phyloP scores from a whole-genome alignment of 768 basidiomycete genomes.

The Lentinula detonsa region DNA sequence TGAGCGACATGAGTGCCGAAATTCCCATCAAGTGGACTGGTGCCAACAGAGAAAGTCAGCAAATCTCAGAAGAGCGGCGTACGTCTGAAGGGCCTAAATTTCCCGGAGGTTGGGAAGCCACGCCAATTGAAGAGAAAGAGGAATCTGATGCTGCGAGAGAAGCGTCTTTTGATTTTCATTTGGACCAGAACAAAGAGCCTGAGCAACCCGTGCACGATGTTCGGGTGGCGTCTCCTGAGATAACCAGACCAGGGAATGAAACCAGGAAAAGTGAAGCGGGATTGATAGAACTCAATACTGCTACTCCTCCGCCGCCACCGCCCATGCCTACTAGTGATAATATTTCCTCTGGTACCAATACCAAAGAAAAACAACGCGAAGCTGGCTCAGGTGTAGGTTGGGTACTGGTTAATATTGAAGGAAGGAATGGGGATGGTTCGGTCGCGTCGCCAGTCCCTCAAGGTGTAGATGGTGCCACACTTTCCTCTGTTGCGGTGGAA shows the following conservation, averaged over 20 bases:
- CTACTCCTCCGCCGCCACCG: not conserved
- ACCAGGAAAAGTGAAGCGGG: conserved; percentile 62
- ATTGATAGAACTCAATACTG: conserved; percentile 18
- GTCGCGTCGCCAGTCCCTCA: not conserved
- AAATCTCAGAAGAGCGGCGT: conserved; percentile 11
- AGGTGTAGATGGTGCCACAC: conserved; percentile 3
- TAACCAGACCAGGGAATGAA: conserved; percentile 28
- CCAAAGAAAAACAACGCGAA: conserved; percentile 19
- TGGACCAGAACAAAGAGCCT: conserved; percentile 19
- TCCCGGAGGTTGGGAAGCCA: conserved; percentile 52
- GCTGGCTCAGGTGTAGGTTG: conserved; percentile 48
- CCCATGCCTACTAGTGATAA: conserved; percentile 8
- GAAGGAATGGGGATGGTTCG: conserved; percentile 13
- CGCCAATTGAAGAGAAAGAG: conserved; percentile 43
- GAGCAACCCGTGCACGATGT: conserved; percentile 44
- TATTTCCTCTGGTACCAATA: conserved; percentile 4
- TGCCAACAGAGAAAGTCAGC: conserved; percentile 5
- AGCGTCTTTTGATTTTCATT: conserved; percentile 13
- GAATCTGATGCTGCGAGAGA: not conserved
- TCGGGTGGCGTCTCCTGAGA: conserved; percentile 48
- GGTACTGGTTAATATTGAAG: conserved; percentile 62
- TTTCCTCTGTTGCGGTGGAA: not conserved
- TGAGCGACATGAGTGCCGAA: conserved; percentile 38
- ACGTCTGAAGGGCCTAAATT: conserved; percentile 27
- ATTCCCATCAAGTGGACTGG: conserved; percentile 64